Base-by-base conservation (phyloP, 208 protist species). In the Porcisia hertigi region DNA sequence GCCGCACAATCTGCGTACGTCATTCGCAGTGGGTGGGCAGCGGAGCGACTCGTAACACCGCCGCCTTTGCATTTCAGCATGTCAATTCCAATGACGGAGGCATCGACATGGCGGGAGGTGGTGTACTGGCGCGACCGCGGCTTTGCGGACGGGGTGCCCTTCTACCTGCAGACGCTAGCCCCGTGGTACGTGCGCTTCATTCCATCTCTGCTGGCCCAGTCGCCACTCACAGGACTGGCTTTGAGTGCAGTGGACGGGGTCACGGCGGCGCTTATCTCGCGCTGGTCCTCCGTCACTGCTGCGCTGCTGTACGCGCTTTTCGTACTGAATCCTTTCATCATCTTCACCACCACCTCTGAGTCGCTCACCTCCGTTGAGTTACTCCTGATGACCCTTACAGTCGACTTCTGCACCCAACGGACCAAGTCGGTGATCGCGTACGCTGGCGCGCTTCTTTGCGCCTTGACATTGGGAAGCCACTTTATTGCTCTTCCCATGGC, bases 141-240 rank as follows among this genome's bases (percentile, higher is more conserved):
- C 59, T 81, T 81, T 53, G 18, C 62, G 14, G 52, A 49, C 12
- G 67, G 39, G 63, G 25, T 83, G 55, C 87, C 91, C 23, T 69
- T 77, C 45, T 87, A 91, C 69, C 78, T 94, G 54, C 41, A 73
- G 59, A 62, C 76, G 3, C 69, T 92, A 9, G 81, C 80, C 6
- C 85, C 88, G 59, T 94, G 87, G 90, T 96, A 94, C 82, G 76
- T 79, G 3, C 80, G 72, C 53, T 92, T 86, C 55, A 84, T 96
- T 34, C 90, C 88, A 34, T 25, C 58, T 4, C 34, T 71, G 20
- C 74, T 90, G 3, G 80, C 85, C n/a, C 25, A 70, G 3, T 77
- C 83, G 20, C 77, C 75, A 6, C 54, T 60, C 53, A 86, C 85
- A 25, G 85, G 85, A 0, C 63, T 86, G 49, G 57, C 86, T 69